Percentiles rank a stretch among this genome's conserved stretches.
These are phyloP conservation scores for Chimonanthus praecox DNA, from an alignment of 164 flowering plant genomes.

Conservation along the genomic window DNA sequence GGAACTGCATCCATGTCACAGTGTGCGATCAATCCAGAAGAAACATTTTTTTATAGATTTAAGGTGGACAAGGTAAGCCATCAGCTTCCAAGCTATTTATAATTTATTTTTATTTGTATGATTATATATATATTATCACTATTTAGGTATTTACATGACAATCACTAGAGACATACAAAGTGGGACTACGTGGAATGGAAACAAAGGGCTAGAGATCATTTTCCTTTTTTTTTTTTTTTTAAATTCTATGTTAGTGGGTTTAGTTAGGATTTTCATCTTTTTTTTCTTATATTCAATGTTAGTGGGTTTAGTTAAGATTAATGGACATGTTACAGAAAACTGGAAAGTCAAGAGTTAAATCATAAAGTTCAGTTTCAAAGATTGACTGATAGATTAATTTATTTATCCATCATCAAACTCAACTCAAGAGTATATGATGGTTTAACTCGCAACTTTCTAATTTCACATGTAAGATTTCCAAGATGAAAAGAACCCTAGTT, in stretches of 20 bases:
- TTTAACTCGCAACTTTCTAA: neutral
- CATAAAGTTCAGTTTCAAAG: too few relatives aligned
- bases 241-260: neutral
- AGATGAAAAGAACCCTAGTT: neutral
- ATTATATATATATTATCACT: too few relatives aligned
- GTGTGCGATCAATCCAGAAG: slow-evolving; percentile 78
- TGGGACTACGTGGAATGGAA: neutral
- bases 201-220: neutral
- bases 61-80: slow-evolving; percentile 73
- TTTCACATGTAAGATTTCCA: too few relatives aligned
- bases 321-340: too few relatives aligned
- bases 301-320: neutral
- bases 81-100: neutral
- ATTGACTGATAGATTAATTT: neutral
- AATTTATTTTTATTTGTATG: neutral
- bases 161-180: neutral
- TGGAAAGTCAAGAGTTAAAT: too few relatives aligned
- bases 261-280: neutral
- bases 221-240: neutral
- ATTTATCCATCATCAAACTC: neutral
- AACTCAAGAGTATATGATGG: neutral
- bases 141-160: too few relatives aligned
- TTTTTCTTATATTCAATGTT: too few relatives aligned
- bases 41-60: slow-evolving; percentile 59
- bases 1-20: slow-evolving; percentile 92